Percentiles rank a stretch among this genome's conserved stretches.
Evolutionary conservation across 805 yeast species (phyloP).

Genomic region (Candida qinlingensis): DNA sequence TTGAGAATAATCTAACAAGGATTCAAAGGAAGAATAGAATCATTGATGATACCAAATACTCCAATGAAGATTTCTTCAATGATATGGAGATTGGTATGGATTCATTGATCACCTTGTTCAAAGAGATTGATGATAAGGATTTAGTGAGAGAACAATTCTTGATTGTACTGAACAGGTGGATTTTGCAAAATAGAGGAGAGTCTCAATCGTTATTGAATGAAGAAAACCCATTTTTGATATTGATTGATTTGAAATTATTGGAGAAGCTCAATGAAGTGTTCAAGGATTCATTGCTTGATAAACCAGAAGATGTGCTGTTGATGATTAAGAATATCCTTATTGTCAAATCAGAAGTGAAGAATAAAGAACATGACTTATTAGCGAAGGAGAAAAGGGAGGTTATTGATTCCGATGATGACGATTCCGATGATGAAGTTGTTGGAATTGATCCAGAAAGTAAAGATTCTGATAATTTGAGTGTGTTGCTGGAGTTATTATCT

Average conservation of each 20-base stretch:
- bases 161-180: constrained; percentile 55
- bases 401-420: constrained; percentile 37
- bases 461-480: constrained; percentile 23
- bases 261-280: constrained; percentile 56
- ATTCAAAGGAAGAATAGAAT: constrained; percentile 20
- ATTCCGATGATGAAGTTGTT: constrained; percentile 21
- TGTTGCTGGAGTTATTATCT: constrained; percentile 34
- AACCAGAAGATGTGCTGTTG: constrained; percentile 50
- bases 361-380: constrained; percentile 3
- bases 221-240: constrained; percentile 46
- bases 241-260: constrained; percentile 58
- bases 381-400: constrained; percentile 12
- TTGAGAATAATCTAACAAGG: constrained; percentile 32
- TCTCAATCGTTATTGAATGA: constrained; percentile 12
- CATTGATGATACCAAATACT: not conserved
- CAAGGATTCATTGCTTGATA: constrained; percentile 40
- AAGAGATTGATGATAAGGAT: constrained; percentile 40
- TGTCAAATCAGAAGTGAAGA: constrained; percentile 8
- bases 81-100: constrained; percentile 41
- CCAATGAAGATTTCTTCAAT: constrained; percentile 33
- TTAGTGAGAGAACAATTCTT: constrained; percentile 44
- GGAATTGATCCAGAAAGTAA: constrained; percentile 17
- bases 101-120: constrained; percentile 38
- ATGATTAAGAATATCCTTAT: constrained; percentile 40
- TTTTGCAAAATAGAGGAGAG: constrained; percentile 23